Evolutionary conservation across 345 rosid species (phyloP), one percentile per base, ranked within the genome.

Genomic region (Bruguiera sexangula): DNA sequence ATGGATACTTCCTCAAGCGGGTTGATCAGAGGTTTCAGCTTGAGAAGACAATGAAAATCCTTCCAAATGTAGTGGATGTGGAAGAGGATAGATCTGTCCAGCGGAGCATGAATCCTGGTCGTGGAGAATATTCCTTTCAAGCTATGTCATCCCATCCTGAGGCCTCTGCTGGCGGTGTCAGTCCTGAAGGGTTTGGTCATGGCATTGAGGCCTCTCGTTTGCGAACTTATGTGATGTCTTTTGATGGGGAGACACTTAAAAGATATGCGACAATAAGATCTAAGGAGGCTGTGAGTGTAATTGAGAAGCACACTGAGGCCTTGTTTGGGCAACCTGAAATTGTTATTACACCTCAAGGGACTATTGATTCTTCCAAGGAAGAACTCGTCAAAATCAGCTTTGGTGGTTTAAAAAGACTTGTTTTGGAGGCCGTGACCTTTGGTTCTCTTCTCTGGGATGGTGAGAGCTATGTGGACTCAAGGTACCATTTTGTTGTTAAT

Each of bases 361-460:
- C 85, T 0, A 84, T 87, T 16, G 96, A 90, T 84, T 76, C 97
- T 73, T 88, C 97, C 1, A 82, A 86, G 56, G 91, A 89, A 56
- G 93, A 89, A 22, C 84, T 71, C 27, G 81, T 95, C 70, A 87
- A 82, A 82, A 90, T 92, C 70, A 95, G 97, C 84, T 90, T 92
- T 37, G 90, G 84, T 63, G 93, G 94, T 55, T 78, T 95, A 87
- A 86, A 84, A 85, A 88, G 94, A 72, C 94, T 95, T n/a, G 93
- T 90, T 61, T 73, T 95, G 83, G 99, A 95, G 79, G 99, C 98
- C 6, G 94, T 95, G 32, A 92, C 97, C 32, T 95, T 95, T 58
- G 99, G 99, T 57, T 92, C 99, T 30, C 92, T 95, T 75, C 92
- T 95, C 1, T 95, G 99, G 98, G 98, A 92, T 43, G 98, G 88